Conservation (phyloP, 2,329 filamentous ascomycete genomes). For the Colletotrichum euphorbiae region DNA sequence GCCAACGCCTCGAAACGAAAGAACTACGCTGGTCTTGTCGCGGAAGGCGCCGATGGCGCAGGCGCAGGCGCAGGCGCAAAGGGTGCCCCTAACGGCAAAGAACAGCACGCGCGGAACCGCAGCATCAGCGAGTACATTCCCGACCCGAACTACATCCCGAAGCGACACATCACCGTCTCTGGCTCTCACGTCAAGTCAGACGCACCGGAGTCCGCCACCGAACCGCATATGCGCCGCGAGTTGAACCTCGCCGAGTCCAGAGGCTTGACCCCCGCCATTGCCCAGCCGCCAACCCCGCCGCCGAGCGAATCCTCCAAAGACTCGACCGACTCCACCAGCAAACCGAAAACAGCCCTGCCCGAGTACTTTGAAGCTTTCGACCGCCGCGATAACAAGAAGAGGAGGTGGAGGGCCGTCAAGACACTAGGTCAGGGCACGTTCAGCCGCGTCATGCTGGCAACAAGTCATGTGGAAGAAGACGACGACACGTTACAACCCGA, state of each 20-base stretch:
- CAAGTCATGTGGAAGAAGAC: constrained; percentile 74
- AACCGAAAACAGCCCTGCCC: constrained; percentile 54
- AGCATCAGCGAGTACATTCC: constrained; percentile 92
- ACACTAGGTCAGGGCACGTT: constrained; percentile 93
- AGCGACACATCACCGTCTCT: constrained; percentile 79
- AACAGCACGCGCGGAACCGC: constrained; percentile 69
- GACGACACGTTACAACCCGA: constrained; percentile 52
- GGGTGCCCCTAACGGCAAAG: constrained; percentile 39
- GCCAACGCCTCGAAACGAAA: constrained; percentile 68
- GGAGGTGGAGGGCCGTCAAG: constrained; percentile 83
- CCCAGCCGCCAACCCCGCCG: constrained; percentile 81
- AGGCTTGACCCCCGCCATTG: constrained; percentile 72
- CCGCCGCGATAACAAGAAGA: constrained; percentile 74
- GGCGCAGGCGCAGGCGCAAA: constrained; percentile 42
- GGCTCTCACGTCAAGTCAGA: constrained; percentile 63
- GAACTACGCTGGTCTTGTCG: constrained; percentile 62
- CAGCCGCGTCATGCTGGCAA: constrained; percentile 92
- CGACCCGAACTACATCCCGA: constrained; percentile 74
- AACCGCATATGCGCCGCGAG: constrained; percentile 75
- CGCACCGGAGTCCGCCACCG: constrained; percentile 52
- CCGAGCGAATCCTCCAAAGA: constrained; percentile 77
- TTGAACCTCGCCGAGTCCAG: constrained; percentile 82
- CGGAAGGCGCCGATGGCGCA: constrained; percentile 44
- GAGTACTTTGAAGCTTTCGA: constrained; percentile 79
- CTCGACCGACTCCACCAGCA: constrained; percentile 54